These are phyloP conservation scores for Cryomyces minteri DNA, from an alignment of 495 filamentous ascomycete genomes.

Conservation along the genomic window DNA sequence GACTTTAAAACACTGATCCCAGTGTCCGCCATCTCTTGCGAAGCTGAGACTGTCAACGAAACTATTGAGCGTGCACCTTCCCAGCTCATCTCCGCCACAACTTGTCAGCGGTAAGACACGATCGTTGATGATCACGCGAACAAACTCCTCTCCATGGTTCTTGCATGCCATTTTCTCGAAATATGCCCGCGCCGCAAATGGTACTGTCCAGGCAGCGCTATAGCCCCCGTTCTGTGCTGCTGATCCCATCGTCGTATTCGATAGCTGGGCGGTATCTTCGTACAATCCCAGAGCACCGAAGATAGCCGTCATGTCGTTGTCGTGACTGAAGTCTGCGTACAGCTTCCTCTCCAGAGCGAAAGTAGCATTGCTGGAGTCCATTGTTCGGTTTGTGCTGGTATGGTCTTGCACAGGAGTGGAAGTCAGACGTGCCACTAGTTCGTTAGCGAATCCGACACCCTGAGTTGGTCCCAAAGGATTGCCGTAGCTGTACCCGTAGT, in stretches of 20 bases:
- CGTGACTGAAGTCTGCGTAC: slow-evolving; percentile 79
- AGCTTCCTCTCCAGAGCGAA: slow-evolving; percentile 49
- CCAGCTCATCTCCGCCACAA: slow-evolving; percentile 46
- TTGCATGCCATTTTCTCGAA: slow-evolving; percentile 69
- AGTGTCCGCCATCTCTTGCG: slow-evolving; percentile 46
- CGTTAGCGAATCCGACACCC: slow-evolving; percentile 70
- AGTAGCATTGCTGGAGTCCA: slow-evolving; percentile 37
- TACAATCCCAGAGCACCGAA: slow-evolving; percentile 60
- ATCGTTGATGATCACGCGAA: slow-evolving; percentile 67
- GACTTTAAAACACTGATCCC: slow-evolving; percentile 23
- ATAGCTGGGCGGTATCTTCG: slow-evolving; percentile 33
- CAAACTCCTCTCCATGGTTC: slow-evolving; percentile 31
- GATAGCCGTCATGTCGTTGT: slow-evolving; percentile 62
- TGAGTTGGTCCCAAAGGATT: slow-evolving; percentile 62
- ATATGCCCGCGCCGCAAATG: slow-evolving; percentile 60
- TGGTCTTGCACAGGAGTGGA: slow-evolving; percentile 42
- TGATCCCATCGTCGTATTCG: slow-evolving; percentile 15
- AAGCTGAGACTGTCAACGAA: slow-evolving; percentile 60
- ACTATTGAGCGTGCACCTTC: slow-evolving; percentile 41
- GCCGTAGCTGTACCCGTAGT: slow-evolving; percentile 59
- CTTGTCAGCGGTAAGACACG: slow-evolving; percentile 50
- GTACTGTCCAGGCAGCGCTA: slow-evolving; percentile 55
- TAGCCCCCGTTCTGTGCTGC: slow-evolving; percentile 25
- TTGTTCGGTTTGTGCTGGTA: slow-evolving; percentile 53
- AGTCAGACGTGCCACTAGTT: slow-evolving; percentile 66